Percentiles rank a stretch among this genome's conserved stretches.
Conservation (phyloP, 257 asterid species). For the Cordia subcordata region DNA sequence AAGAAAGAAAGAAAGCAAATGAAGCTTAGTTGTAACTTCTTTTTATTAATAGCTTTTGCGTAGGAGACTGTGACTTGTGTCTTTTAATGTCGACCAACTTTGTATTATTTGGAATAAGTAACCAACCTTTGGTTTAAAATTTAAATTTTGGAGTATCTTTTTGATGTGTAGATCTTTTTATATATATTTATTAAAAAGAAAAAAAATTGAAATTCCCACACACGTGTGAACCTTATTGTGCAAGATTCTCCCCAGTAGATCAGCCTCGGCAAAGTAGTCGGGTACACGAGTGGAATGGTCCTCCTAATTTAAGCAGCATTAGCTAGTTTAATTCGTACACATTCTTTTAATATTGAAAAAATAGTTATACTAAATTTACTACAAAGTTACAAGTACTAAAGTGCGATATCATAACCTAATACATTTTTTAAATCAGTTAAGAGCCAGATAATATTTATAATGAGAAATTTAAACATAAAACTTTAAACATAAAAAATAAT, state of each 20-base stretch:
- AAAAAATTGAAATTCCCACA: conserved; percentile 26
- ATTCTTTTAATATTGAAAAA: no score
- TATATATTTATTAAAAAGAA: no score
- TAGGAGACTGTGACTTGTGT: conserved; percentile 51
- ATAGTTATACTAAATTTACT: no score
- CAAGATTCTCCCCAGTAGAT: conserved; percentile 5
- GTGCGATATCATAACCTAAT: no score
- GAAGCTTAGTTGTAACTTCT: conserved; percentile 20
- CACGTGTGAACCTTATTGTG: conserved; percentile 28
- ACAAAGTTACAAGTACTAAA: no score
- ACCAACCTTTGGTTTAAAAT: no score
- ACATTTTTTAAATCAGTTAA: no score
- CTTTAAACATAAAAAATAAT: no score
- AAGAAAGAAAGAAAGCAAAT: conserved; percentile 8
- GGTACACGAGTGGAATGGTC: conserved; percentile 61
- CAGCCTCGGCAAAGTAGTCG: conserved; percentile 28
- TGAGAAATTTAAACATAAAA: no score
- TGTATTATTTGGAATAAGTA: conserved; percentile 33
- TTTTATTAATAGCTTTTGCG: conserved; percentile 20
- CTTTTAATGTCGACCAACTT: conserved; percentile 35
- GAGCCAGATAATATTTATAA: no score
- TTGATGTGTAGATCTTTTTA: conserved; percentile 10
- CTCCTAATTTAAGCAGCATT: no score
- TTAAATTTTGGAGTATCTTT: conserved; percentile 12
- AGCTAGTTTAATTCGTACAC: no score